Conservation (phyloP, 768 basidiomycete genomes). For the Rhizopogon sp. region DNA sequence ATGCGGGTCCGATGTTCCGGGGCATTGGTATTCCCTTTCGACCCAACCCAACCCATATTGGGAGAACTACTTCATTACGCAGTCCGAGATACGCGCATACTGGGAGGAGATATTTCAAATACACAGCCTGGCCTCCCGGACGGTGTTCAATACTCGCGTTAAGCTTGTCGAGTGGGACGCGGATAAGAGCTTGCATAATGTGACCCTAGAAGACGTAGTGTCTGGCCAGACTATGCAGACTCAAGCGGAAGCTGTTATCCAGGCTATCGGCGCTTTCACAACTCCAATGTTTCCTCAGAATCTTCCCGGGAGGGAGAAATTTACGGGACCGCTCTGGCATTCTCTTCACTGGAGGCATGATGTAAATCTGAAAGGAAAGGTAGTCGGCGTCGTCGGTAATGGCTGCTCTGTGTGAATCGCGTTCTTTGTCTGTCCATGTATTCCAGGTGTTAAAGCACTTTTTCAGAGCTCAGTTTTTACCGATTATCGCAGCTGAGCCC, state of each 20-base stretch:
- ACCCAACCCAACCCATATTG: slow-evolving; percentile 50
- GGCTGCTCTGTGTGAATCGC: slow-evolving; percentile 51
- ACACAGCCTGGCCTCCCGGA: slow-evolving; percentile 34
- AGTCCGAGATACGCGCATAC: slow-evolving; percentile 48
- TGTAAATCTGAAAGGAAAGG: slow-evolving; percentile 45
- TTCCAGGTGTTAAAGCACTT: slow-evolving; percentile 6
- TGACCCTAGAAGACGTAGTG: slow-evolving; percentile 32
- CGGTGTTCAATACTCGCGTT: slow-evolving; percentile 38
- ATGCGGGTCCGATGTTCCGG: slow-evolving; percentile 52
- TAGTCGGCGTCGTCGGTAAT: slow-evolving; percentile 59
- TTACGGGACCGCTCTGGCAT: slow-evolving; percentile 49
- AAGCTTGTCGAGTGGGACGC: slow-evolving; percentile 41
- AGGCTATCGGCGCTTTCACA: slow-evolving; percentile 48
- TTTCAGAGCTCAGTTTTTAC: slow-evolving; percentile 55
- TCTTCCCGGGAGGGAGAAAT: slow-evolving; percentile 37
- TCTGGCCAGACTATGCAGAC: slow-evolving; percentile 31
- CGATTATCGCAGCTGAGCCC: slow-evolving; percentile 44
- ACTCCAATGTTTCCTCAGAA: slow-evolving; percentile 40
- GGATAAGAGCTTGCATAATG: slow-evolving; percentile 34
- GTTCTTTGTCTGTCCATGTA: slow-evolving; percentile 7
- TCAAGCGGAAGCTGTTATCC: slow-evolving; percentile 43
- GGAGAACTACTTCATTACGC: slow-evolving; percentile 39
- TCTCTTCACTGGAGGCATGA: slow-evolving; percentile 54
- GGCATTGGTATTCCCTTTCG: slow-evolving; percentile 52
- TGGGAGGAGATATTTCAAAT: slow-evolving; percentile 44